Conservation (phyloP, 1,284 basidiomycete species). For the Apiotrichum mycotoxinovorans region DNA sequence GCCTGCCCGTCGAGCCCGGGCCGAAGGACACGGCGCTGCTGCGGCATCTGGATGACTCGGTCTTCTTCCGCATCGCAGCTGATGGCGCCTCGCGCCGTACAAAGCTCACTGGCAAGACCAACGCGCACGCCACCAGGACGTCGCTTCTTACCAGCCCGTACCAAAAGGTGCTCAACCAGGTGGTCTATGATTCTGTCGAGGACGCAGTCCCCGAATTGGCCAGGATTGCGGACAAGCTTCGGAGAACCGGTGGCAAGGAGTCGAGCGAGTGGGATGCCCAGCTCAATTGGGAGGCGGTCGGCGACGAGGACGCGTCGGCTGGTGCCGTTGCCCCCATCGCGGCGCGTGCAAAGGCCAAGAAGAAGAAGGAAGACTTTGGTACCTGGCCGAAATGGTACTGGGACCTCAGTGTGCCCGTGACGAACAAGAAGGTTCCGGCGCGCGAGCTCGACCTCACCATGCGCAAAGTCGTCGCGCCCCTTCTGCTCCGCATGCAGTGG, state of each 20-base stretch:
- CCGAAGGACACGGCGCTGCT: conserved; percentile 29
- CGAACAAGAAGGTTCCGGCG: conserved; percentile 26
- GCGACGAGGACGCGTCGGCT: background rate
- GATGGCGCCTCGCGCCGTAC: background rate
- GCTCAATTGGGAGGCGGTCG: conserved; percentile 11
- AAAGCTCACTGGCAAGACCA: conserved; percentile 11
- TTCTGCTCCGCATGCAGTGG: conserved; percentile 86
- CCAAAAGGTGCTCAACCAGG: conserved; percentile 16
- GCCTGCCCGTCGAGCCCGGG: conserved; percentile 29
- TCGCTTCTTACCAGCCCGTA: conserved; percentile 32
- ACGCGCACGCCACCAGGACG: conserved; percentile 20
- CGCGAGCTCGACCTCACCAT: conserved; percentile 76
- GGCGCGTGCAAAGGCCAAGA: background rate
- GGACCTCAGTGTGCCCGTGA: conserved; percentile 61
- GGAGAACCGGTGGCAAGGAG: background rate
- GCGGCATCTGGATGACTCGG: conserved; percentile 21
- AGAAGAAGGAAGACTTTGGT: conserved; percentile 15
- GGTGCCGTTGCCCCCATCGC: background rate
- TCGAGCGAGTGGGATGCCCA: conserved; percentile 16
- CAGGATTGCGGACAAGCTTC: conserved; percentile 20
- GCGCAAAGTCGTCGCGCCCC: conserved; percentile 75
- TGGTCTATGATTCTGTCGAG: conserved; percentile 8
- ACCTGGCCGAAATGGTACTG: conserved; percentile 92
- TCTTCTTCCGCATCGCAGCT: conserved; percentile 34
- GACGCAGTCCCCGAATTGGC: conserved; percentile 15